Evolutionary conservation across 2,329 filamentous ascomycete species (phyloP), one percentile per base, ranked within the genome.

Genomic region (Fusarium cicatricum): DNA sequence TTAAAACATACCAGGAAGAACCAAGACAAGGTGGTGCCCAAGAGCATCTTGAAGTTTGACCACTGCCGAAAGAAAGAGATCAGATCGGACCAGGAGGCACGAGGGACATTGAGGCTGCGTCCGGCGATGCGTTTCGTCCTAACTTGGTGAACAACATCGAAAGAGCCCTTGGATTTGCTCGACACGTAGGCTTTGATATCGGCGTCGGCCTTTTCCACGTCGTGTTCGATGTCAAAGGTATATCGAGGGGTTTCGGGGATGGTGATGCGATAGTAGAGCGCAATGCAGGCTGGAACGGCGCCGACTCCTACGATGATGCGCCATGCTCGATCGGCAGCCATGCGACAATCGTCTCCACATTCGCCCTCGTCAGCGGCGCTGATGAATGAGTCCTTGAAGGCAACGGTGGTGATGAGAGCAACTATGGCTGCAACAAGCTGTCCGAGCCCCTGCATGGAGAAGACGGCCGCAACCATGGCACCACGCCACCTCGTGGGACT

Each of bases 191-290:
- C 82, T 65, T 86, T 85, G 64, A 90, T 86, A 65, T 94, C 91
- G 11, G 85, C 86, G 53, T 88, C 86, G 26, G 85, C 91, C 75
- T 91, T 90, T 72, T 90, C 84, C 26, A 91, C 81, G 68, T 95
- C 90, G 54, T 86, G 87, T 23, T 86, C 82, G 2, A 95, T 85
- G 71, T 95, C 91, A 65, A 93, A 92, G 1, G 90, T 93, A 73
- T 93, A 94, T 32, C 90, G 85, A 32, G 90, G 90, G 4, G 91
- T 93, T 76, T 95, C 91, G 9, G 91, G 91, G 54, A 95, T 93
- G 17, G 90, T 94, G 46, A 95, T 83, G 59, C 91, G 89, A 76
- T 91, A 95, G 75, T 93, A 94, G n/a, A 95, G 80, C 11, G 90
- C 91, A 53, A 92, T 82, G 66, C 86, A 90, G 3, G 89, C 91